phyloP scores from a whole-genome alignment of 2,329 filamentous ascomycete genomes.

The Hymenoscyphus salicellus region DNA sequence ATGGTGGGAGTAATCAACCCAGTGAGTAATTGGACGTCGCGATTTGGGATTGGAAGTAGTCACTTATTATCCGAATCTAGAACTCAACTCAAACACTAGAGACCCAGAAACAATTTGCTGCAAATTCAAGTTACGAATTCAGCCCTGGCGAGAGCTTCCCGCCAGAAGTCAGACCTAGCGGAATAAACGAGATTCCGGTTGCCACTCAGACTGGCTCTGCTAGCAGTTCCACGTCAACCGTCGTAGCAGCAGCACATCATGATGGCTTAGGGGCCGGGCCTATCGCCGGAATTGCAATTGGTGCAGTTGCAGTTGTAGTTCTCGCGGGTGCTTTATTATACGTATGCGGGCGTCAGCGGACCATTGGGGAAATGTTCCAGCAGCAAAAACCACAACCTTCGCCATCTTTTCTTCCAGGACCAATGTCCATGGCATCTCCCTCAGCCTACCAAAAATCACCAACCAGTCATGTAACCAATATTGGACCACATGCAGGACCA shows the following conservation, averaged over 20 bases:
- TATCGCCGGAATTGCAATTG: conserved; percentile 30
- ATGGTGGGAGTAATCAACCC: conserved; percentile 82
- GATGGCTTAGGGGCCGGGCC: conserved; percentile 21
- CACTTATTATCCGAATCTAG: conserved; percentile 9
- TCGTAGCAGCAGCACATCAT: conserved; percentile 7
- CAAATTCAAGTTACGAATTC: conserved; percentile 22
- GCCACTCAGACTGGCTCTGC: conserved; percentile 12
- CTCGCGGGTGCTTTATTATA: conserved; percentile 25
- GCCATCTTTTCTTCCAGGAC: neutral
- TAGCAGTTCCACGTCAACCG: conserved; percentile 1
- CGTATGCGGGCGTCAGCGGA: conserved; percentile 29
- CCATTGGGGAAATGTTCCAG: conserved; percentile 23
- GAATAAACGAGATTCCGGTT: conserved; percentile 13
- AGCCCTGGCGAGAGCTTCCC: conserved; percentile 29
- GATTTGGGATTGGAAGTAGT: neutral
- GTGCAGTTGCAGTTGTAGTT: conserved; percentile 22
- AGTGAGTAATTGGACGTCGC: conserved; percentile 38
- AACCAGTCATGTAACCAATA: neutral
- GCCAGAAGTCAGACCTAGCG: conserved; percentile 16
- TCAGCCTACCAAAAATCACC: conserved; percentile 5
- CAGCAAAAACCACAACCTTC: conserved; percentile 8
- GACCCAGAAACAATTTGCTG: conserved; percentile 22
- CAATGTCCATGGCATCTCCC: conserved; percentile 15
- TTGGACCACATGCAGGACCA: neutral
- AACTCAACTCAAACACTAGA: conserved; percentile 28